phyloP scores from a whole-genome alignment of 441 rosid species.

The Syzygium malaccense region DNA sequence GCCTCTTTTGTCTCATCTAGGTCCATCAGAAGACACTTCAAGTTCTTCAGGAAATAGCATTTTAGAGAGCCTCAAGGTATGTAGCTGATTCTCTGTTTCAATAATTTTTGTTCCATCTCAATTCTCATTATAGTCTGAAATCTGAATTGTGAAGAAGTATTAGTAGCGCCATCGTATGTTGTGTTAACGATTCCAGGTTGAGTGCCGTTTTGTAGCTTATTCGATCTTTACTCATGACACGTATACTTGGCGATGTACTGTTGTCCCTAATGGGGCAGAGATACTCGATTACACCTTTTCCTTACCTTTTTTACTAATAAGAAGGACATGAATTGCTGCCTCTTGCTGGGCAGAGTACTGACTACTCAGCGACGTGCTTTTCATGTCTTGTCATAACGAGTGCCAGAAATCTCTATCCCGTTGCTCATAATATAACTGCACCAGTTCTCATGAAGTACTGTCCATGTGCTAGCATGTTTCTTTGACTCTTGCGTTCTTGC shows the following conservation, averaged over 20 bases:
- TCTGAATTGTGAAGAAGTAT: background rate
- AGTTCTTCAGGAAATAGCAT: conserved; percentile 91
- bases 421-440: background rate
- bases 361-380: background rate
- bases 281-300: background rate
- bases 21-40: conserved; percentile 91
- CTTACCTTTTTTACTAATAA: background rate
- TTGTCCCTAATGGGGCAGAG: background rate
- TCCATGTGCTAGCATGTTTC: background rate
- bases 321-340: background rate
- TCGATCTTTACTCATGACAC: background rate
- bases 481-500: background rate
- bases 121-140: background rate
- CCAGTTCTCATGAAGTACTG: background rate
- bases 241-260: background rate
- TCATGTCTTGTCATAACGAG: background rate
- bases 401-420: background rate
- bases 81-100: background rate
- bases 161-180: background rate
- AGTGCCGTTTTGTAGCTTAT: background rate
- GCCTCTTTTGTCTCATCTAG: conserved; percentile 26
- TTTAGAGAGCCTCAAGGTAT: conserved; percentile 17
- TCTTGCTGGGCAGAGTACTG: background rate
- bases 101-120: background rate
- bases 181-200: background rate